These are phyloP conservation scores for Raffaelea arxii DNA, from an alignment of 2,329 filamentous ascomycete species.

Conservation along the genomic window DNA sequence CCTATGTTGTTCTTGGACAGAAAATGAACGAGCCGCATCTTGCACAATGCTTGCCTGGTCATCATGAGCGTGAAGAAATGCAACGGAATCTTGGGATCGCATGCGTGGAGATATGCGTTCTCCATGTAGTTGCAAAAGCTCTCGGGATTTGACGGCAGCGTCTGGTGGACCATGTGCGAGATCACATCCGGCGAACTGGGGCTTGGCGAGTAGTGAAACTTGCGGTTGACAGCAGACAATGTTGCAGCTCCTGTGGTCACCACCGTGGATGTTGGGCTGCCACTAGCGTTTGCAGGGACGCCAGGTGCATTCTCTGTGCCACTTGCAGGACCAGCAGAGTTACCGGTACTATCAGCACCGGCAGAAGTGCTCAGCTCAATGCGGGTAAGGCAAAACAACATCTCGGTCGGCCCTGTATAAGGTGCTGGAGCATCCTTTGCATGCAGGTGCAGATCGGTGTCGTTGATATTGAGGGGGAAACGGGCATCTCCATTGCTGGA, in stretches of 20 bases:
- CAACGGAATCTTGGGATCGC: constrained; percentile 48
- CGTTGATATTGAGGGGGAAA: constrained; percentile 51
- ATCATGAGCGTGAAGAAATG: constrained; percentile 51
- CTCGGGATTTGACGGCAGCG: constrained; percentile 41
- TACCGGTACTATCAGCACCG: constrained; percentile 27
- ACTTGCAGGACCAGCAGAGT: constrained; percentile 17
- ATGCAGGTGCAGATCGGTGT: constrained; percentile 47
- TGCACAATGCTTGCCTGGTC: constrained; percentile 45
- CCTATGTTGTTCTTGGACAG: constrained; percentile 23
- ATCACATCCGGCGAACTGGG: constrained; percentile 32
- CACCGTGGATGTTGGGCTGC: background rate
- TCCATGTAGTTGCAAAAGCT: constrained; percentile 46
- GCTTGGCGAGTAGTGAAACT: constrained; percentile 22
- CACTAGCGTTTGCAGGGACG: background rate
- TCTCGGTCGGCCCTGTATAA: constrained; percentile 45
- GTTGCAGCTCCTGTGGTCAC: constrained; percentile 16
- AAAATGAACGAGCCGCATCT: constrained; percentile 45
- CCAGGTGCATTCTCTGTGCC: constrained; percentile 24
- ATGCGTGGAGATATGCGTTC: constrained; percentile 43
- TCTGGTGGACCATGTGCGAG: constrained; percentile 39
- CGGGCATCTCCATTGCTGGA: constrained; percentile 43
- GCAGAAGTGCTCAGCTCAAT: constrained; percentile 48
- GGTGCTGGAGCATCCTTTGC: constrained; percentile 43
- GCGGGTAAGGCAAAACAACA: constrained; percentile 48
- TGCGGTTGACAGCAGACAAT: constrained; percentile 13